A percentile compares a stretch with the other conserved stretches of the same genome.
These are phyloP conservation scores for Tephrocybe sp. DNA, from an alignment of 768 basidiomycete genomes.

Conservation along the genomic window DNA sequence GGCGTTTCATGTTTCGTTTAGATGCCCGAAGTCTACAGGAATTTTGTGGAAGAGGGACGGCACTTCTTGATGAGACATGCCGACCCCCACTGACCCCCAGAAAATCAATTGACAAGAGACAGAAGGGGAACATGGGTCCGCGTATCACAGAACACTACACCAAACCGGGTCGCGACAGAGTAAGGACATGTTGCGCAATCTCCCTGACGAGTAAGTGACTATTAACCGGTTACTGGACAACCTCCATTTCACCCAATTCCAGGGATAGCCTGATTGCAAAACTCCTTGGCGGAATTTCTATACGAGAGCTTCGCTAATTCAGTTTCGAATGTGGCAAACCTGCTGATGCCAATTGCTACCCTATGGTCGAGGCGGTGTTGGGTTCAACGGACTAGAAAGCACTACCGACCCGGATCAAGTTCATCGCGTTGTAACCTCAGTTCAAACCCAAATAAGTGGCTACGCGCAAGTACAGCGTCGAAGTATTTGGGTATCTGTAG, in stretches of 20 bases:
- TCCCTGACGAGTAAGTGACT: not conserved
- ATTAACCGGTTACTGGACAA: not conserved
- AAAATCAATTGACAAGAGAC: not conserved
- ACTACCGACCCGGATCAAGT: constrained; percentile 3
- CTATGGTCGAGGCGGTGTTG: constrained; percentile 3
- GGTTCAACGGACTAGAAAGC: not conserved
- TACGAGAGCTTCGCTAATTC: not conserved
- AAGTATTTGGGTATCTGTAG: not conserved
- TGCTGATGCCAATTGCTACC: not conserved
- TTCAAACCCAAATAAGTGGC: not conserved
- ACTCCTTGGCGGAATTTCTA: not conserved
- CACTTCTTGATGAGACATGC: not conserved
- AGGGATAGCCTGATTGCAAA: not conserved
- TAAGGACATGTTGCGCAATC: not conserved
- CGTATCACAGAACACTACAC: not conserved
- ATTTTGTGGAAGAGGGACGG: not conserved
- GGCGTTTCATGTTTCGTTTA: constrained; percentile 1
- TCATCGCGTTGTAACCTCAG: not conserved
- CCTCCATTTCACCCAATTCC: not conserved
- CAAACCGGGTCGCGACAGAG: not conserved
- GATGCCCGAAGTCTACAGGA: not conserved
- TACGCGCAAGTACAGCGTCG: not conserved
- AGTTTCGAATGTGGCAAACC: not conserved
- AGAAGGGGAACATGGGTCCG: not conserved
- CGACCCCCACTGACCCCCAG: not conserved